Percentiles rank a stretch among this genome's conserved stretches.
These are phyloP conservation scores for Fusarium proliferatum DNA, from an alignment of 2,329 filamentous ascomycete species.

Conservation along the genomic window DNA sequence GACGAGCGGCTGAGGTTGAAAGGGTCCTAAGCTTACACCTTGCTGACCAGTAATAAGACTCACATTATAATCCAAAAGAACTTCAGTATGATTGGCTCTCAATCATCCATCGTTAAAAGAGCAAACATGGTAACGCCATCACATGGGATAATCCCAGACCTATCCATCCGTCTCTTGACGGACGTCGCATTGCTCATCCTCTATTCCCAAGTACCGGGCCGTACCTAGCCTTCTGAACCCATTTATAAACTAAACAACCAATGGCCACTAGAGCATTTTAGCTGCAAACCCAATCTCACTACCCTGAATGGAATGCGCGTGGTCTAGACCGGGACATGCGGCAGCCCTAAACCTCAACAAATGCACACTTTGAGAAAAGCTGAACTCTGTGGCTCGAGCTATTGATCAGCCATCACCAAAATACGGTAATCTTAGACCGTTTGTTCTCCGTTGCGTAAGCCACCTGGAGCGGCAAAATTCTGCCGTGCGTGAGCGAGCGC, in stretches of 20 bases:
- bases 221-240: slow-evolving; percentile 7
- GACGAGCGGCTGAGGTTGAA: background rate
- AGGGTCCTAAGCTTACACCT: background rate
- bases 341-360: background rate
- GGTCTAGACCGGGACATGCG: slow-evolving; percentile 6
- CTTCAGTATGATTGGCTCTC: background rate
- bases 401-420: background rate
- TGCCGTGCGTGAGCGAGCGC: slow-evolving; percentile 4
- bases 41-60: background rate
- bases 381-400: slow-evolving; percentile 10
- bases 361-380: background rate
- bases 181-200: background rate
- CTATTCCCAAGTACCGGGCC: background rate
- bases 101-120: fast-evolving
- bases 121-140: background rate
- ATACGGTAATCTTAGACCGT: background rate
- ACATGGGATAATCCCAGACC: background rate
- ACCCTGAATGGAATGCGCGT: background rate
- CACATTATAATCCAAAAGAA: background rate
- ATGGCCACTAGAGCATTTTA: background rate
- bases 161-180: background rate
- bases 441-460: background rate
- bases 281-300: background rate
- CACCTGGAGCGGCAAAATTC: background rate
- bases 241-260: no score